phyloP scores from a whole-genome alignment of 2,329 filamentous ascomycete genomes.

The Aureobasidium sp. region DNA sequence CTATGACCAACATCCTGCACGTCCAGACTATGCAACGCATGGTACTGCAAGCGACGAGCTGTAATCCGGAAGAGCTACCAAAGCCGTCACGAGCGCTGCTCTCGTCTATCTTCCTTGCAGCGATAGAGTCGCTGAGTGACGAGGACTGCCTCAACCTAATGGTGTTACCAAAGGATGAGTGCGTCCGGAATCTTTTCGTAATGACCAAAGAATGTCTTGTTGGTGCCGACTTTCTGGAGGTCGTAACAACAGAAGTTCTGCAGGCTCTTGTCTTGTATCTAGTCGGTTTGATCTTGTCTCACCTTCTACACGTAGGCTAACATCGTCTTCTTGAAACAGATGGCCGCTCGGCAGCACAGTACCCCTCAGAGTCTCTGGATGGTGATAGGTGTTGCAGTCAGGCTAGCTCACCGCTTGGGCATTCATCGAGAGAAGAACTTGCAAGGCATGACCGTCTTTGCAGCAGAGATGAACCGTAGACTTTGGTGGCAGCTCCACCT shows the following conservation, averaged over 20 bases:
- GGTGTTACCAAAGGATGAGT: slow-evolving; percentile 16
- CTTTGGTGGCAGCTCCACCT: slow-evolving; percentile 57
- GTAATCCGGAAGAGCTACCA: not conserved
- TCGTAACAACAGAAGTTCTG: slow-evolving; percentile 52
- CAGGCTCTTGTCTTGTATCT: slow-evolving; percentile 62
- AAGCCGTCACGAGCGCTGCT: slow-evolving; percentile 45
- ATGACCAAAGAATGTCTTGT: slow-evolving; percentile 46
- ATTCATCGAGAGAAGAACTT: slow-evolving; percentile 51
- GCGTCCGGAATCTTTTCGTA: not conserved
- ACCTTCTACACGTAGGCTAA: not conserved
- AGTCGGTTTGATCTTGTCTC: not conserved
- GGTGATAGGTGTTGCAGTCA: slow-evolving; percentile 51
- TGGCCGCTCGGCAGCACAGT: not conserved
- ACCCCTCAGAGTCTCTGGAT: slow-evolving; percentile 50
- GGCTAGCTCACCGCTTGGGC: slow-evolving; percentile 52
- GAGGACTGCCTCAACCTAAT: slow-evolving; percentile 39
- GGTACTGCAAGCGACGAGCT: slow-evolving; percentile 34
- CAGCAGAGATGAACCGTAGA: slow-evolving; percentile 49
- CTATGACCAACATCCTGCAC: slow-evolving; percentile 61
- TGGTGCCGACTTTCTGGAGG: slow-evolving; percentile 58
- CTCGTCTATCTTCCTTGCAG: slow-evolving; percentile 49
- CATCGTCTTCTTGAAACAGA: not conserved
- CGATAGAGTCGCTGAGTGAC: slow-evolving; percentile 32
- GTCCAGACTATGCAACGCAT: slow-evolving; percentile 47
- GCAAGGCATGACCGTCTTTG: slow-evolving; percentile 45